Evolutionary conservation across 1,139 yeast species (phyloP).

Genomic region (Hansenula lynferdii): DNA sequence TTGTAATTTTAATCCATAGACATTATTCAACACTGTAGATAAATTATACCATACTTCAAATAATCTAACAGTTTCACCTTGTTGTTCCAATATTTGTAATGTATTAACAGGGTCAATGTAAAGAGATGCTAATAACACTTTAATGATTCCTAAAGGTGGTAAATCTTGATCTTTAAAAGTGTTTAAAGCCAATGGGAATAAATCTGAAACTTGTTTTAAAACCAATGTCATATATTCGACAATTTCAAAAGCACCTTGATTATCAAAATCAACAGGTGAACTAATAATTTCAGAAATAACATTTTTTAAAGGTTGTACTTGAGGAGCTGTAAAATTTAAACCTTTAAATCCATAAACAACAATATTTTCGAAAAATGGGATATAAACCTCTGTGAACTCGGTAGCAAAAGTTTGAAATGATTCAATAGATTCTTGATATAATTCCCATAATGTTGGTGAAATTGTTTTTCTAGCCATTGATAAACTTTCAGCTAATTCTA

Average conservation of each 20-base stretch:
- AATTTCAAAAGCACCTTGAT: conserved; percentile 18
- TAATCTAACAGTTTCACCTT: conserved; percentile 42
- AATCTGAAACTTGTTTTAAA: conserved; percentile 14
- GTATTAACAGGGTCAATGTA: conserved; percentile 59
- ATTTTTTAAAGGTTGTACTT: conserved; percentile 30
- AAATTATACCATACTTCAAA: conserved; percentile 63
- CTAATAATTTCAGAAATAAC: conserved; percentile 24
- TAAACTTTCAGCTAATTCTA: conserved; percentile 57
- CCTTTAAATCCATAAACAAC: conserved; percentile 63
- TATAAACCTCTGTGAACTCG: conserved; percentile 42
- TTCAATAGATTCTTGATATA: conserved; percentile 30
- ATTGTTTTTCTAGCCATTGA: conserved; percentile 18
- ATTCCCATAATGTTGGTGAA: conserved; percentile 30
- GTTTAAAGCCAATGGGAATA: conserved; percentile 9
- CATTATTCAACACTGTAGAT: conserved; percentile 54
- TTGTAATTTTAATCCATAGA: conserved; percentile 74
- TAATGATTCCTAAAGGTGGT: conserved; percentile 41
- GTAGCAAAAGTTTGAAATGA: conserved; percentile 49
- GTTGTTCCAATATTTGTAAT: conserved; percentile 45
- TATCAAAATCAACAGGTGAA: conserved; percentile 18
- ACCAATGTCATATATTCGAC: conserved; percentile 19
- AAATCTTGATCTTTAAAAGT: conserved; percentile 15
- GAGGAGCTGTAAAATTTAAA: conserved; percentile 27
- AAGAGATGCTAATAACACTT: conserved; percentile 61
- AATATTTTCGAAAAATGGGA: conserved; percentile 73